phyloP scores from a whole-genome alignment of 352 stramenopile genomes.

The Globisporangium echinulatum region DNA sequence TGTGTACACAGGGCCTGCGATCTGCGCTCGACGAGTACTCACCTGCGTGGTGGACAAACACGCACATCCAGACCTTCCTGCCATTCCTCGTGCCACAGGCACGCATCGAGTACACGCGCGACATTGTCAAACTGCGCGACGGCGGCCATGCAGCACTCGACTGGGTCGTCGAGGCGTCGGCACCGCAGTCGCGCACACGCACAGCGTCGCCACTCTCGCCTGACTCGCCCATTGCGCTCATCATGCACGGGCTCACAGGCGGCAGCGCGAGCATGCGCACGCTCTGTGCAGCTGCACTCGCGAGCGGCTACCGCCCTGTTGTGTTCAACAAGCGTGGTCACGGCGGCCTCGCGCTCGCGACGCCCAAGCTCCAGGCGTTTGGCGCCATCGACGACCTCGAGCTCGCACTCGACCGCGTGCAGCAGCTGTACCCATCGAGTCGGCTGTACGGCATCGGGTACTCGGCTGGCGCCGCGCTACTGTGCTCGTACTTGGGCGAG shows the following conservation, averaged over 20 bases:
- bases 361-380: constrained; percentile 64
- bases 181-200: constrained; percentile 1
- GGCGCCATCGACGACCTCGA: constrained; percentile 56
- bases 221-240: constrained; percentile 48
- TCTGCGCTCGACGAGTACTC: constrained; percentile 46
- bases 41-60: constrained; percentile 74
- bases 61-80: constrained; percentile 63
- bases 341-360: constrained; percentile 49
- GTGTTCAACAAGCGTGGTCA: constrained; percentile 85
- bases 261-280: constrained; percentile 58
- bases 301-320: constrained; percentile 61
- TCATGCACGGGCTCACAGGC: constrained; percentile 67
- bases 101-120: constrained; percentile 44
- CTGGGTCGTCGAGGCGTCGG: constrained; percentile 43
- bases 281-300: constrained; percentile 54
- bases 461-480: constrained; percentile 59
- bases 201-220: constrained; percentile 1
- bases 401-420: constrained; percentile 45
- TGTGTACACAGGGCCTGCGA: constrained; percentile 26
- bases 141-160: constrained; percentile 64
- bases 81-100: constrained; percentile 65
- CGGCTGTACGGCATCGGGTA: constrained; percentile 64
- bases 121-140: constrained; percentile 51
- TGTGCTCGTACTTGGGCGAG: constrained; percentile 73
- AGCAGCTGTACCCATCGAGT: constrained; percentile 35